Conservation (phyloP, 75 land plant genomes). For the Pseudotsuga menziesii region DNA sequence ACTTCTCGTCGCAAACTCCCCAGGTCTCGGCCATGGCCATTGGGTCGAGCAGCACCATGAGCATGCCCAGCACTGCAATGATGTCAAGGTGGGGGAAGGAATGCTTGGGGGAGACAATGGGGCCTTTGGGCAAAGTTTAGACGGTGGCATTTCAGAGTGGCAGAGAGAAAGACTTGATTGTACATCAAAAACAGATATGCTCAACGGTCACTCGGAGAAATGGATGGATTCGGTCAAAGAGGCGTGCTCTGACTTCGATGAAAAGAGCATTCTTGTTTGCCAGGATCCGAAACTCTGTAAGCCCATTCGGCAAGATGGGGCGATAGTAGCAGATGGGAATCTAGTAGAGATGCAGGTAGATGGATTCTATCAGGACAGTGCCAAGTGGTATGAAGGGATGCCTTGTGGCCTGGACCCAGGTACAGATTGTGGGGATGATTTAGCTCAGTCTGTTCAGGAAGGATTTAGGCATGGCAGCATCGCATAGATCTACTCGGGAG, state of each 20-base stretch:
- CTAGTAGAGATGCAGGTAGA: slow-evolving; percentile 68
- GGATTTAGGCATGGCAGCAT: slow-evolving; percentile 53
- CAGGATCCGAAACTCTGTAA: slow-evolving; percentile 53
- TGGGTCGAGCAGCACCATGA: slow-evolving; percentile 41
- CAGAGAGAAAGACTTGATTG: slow-evolving; percentile 36
- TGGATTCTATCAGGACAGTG: slow-evolving; percentile 57
- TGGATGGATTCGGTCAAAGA: slow-evolving; percentile 39
- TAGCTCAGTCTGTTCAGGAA: slow-evolving; percentile 17
- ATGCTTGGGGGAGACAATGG: slow-evolving; percentile 56
- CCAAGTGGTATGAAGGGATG: slow-evolving; percentile 78
- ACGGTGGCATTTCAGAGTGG: slow-evolving; percentile 39
- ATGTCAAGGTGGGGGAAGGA: slow-evolving; percentile 45
- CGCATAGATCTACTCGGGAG: slow-evolving; percentile 17
- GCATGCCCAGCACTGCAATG: slow-evolving; percentile 24
- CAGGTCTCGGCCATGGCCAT: slow-evolving; percentile 20
- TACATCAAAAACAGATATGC: slow-evolving; percentile 22
- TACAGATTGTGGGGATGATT: slow-evolving; percentile 52
- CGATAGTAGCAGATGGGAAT: slow-evolving; percentile 38
- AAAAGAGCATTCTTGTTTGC: slow-evolving; percentile 52
- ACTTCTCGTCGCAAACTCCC: slow-evolving; percentile 28
- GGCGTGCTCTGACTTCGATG: slow-evolving; percentile 45
- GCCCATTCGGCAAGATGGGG: slow-evolving; percentile 48
- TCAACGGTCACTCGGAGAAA: slow-evolving; percentile 41
- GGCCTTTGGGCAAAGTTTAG: slow-evolving; percentile 44
- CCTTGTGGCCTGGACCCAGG: slow-evolving; percentile 57